A percentile compares a stretch with the other conserved stretches of the same genome.
These are phyloP conservation scores for Dactylonectria macrodidyma DNA, from an alignment of 2,329 filamentous ascomycete species.

Conservation along the genomic window DNA sequence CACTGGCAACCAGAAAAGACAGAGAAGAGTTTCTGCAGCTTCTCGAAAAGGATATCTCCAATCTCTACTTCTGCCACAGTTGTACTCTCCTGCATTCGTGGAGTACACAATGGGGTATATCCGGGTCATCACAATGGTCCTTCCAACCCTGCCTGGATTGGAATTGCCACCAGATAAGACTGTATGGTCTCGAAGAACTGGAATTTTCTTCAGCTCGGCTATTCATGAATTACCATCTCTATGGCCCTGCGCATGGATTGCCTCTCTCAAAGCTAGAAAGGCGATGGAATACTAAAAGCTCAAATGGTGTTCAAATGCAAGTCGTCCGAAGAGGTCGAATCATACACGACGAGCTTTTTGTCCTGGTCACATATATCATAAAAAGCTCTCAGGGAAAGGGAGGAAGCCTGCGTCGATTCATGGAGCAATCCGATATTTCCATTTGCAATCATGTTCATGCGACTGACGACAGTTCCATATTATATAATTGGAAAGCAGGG, in stretches of 20 bases:
- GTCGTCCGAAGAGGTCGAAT: neutral
- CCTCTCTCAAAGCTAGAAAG: neutral
- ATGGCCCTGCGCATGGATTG: neutral
- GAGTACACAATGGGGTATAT: neutral
- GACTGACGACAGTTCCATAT: neutral
- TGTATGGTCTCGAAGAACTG: neutral
- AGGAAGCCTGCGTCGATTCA: neutral
- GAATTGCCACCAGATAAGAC: neutral
- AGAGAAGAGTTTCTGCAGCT: slow-evolving; percentile 11
- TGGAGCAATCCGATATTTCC: neutral
- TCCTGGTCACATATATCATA: neutral
- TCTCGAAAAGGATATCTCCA: slow-evolving; percentile 13
- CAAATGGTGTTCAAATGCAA: neutral
- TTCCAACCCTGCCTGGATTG: neutral
- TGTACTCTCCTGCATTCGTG: slow-evolving; percentile 22
- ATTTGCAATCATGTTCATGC: neutral
- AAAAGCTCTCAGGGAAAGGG: neutral
- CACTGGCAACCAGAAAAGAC: neutral
- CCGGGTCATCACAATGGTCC: rapidly evolving
- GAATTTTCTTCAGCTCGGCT: slow-evolving; percentile 7
- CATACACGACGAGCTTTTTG: neutral
- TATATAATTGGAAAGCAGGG: neutral
- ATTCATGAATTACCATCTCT: slow-evolving; percentile 20
- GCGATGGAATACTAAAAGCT: neutral
- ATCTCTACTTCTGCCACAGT: slow-evolving; percentile 17